Evolutionary conservation across 148 eudicot species (phyloP).

Genomic region (Dysphania ambrosioides): DNA sequence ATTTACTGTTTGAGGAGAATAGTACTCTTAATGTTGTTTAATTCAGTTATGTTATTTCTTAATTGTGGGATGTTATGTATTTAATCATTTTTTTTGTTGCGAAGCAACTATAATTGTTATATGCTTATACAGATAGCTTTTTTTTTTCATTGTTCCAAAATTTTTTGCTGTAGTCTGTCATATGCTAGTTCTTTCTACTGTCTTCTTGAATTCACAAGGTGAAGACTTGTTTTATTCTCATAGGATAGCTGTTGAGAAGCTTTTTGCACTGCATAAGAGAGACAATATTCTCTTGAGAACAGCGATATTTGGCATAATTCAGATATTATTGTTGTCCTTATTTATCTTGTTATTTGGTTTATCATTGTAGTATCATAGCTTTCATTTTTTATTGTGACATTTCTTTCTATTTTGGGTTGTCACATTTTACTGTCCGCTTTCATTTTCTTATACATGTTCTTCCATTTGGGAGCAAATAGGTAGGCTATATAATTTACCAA

Average conservation of each 20-base stretch:
- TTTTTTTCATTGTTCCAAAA: too few species aligned
- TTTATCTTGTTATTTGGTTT: neutral
- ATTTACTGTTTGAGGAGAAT: neutral
- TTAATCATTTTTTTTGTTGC: neutral
- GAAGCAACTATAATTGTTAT: neutral
- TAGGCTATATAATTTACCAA: neutral
- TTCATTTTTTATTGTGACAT: neutral
- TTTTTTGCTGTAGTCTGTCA: too few species aligned
- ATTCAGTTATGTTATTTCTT: neutral
- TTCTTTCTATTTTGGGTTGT: neutral
- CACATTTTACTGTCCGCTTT: neutral
- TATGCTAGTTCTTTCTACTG: too few species aligned
- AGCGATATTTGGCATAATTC: neutral
- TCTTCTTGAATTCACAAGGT: too few species aligned
- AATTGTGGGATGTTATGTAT: neutral
- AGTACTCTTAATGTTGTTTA: neutral
- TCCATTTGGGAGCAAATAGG: too few species aligned
- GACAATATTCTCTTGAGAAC: neutral
- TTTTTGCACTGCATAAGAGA: neutral
- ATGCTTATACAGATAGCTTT: neutral
- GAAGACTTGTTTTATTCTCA: neutral
- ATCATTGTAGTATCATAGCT: neutral
- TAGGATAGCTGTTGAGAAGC: neutral
- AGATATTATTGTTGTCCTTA: neutral
- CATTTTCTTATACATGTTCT: neutral